Evolutionary conservation across 2,329 filamentous ascomycete species (phyloP).

Genomic region (Arthrobotrys sphaeroides): DNA sequence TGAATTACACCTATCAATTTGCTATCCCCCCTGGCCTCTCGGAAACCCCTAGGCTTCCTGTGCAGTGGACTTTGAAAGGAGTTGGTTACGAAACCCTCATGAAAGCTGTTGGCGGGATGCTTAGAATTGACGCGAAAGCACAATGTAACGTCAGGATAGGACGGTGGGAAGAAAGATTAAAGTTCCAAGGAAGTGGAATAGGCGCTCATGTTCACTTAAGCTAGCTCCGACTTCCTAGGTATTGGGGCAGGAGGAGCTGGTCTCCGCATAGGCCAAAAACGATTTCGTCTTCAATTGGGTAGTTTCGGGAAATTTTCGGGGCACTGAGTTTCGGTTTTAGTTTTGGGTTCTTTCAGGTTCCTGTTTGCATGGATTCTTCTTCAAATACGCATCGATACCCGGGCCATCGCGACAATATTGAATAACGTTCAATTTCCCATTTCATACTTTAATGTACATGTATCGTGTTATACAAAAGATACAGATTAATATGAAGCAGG

Average conservation of each 20-base stretch:
- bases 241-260: too few species aligned
- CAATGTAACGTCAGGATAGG: slow-evolving; percentile 78
- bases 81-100: slow-evolving; percentile 84
- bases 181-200: slow-evolving; percentile 70
- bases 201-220: slow-evolving; percentile 71
- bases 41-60: slow-evolving; percentile 78
- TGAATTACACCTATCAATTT: slow-evolving; percentile 78
- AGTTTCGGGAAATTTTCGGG: neutral
- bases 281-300: neutral
- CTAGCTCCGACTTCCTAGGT: neutral
- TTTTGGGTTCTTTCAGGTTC: slow-evolving; percentile 12
- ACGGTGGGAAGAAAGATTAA: slow-evolving; percentile 66
- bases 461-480: slow-evolving; percentile 36
- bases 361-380: slow-evolving; percentile 28
- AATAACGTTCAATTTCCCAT: neutral
- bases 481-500: slow-evolving; percentile 1
- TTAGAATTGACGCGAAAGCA: slow-evolving; percentile 82
- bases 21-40: slow-evolving; percentile 76
- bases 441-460: slow-evolving; percentile 17
- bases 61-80: slow-evolving; percentile 78
- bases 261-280: neutral
- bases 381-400: slow-evolving; percentile 27
- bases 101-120: slow-evolving; percentile 78
- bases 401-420: slow-evolving; percentile 2
- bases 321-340: too few species aligned